phyloP scores from a whole-genome alignment of 768 basidiomycete species.

The Leccinum rimulosum region DNA sequence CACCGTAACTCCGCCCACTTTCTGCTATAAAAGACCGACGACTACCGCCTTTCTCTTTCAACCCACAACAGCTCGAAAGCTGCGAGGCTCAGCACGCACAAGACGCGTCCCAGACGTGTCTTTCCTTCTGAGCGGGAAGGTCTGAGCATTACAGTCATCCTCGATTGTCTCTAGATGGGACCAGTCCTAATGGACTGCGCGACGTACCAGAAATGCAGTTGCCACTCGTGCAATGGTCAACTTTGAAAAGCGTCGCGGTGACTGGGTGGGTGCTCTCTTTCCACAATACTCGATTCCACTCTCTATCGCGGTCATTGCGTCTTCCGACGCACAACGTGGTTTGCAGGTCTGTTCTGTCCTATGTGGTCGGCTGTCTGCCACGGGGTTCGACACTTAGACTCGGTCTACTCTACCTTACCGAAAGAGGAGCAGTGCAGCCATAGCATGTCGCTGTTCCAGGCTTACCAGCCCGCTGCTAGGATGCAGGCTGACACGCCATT shows the following conservation, averaged over 20 bases:
- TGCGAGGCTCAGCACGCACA: slow-evolving; percentile 30
- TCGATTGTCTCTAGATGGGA: slow-evolving; percentile 30
- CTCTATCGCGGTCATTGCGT: slow-evolving; percentile 24
- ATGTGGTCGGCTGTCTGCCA: not conserved
- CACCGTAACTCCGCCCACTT: slow-evolving; percentile 20
- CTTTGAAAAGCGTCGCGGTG: slow-evolving; percentile 31
- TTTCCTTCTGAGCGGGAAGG: slow-evolving; percentile 34
- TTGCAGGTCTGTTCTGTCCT: not conserved
- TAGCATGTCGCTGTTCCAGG: not conserved
- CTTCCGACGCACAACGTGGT: slow-evolving; percentile 11
- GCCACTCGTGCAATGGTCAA: slow-evolving; percentile 9
- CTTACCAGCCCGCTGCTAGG: not conserved
- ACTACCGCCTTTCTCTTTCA: not conserved
- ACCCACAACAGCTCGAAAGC: slow-evolving; percentile 29
- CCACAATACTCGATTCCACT: not conserved
- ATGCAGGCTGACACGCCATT: too few relatives aligned
- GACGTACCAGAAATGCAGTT: slow-evolving; percentile 32
- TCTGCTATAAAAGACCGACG: slow-evolving; percentile 6
- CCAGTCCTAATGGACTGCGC: slow-evolving; percentile 26
- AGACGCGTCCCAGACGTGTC: slow-evolving; percentile 15
- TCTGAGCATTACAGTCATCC: slow-evolving; percentile 31
- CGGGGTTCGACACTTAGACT: not conserved
- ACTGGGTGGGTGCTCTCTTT: slow-evolving; percentile 20
- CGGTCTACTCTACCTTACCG: not conserved
- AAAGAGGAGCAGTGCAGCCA: slow-evolving; percentile 4